These are phyloP conservation scores for Gleditsia sinensis DNA, from an alignment of 306 rosid species.

Conservation along the genomic window DNA sequence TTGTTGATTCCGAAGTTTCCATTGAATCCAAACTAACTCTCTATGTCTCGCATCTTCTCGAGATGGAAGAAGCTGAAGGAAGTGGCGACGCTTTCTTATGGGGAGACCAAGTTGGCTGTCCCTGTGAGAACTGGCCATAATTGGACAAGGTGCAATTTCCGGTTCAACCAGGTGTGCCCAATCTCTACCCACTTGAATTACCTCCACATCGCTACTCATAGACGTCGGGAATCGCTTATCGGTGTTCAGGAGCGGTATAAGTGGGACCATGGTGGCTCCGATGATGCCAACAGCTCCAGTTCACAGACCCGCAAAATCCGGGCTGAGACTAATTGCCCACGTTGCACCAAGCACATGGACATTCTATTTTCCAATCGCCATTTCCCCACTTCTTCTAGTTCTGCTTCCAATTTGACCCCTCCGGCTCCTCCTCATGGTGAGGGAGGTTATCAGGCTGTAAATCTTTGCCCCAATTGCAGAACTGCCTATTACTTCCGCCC, in stretches of 20 bases:
- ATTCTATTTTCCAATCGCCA: constrained; percentile 49
- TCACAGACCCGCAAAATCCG: constrained; percentile 51
- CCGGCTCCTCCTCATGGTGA: constrained; percentile 26
- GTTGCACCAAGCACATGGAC: constrained; percentile 62
- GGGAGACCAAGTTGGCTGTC: background rate
- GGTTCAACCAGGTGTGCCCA: constrained; percentile 36
- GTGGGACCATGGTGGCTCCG: constrained; percentile 69
- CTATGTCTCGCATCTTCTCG: constrained; percentile 49
- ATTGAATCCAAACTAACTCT: background rate
- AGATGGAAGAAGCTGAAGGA: constrained; percentile 55
- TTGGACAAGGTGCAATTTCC: constrained; percentile 16
- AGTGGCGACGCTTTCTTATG: constrained; percentile 18
- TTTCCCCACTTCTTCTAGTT: constrained; percentile 33
- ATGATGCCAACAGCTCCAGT: constrained; percentile 25
- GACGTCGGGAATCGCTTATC: constrained; percentile 47
- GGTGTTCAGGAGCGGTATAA: constrained; percentile 62
- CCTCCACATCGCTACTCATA: constrained; percentile 30
- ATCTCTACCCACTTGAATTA: constrained; percentile 43
- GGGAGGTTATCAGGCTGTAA: constrained; percentile 44
- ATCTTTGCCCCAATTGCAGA: constrained; percentile 71
- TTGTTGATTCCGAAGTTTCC: background rate
- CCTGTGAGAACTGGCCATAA: background rate
- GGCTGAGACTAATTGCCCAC: constrained; percentile 70
- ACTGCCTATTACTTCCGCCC: constrained; percentile 66
- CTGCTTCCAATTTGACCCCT: constrained; percentile 29